phyloP scores from a whole-genome alignment of 495 filamentous ascomycete species.

The Penicillium paradoxum region DNA sequence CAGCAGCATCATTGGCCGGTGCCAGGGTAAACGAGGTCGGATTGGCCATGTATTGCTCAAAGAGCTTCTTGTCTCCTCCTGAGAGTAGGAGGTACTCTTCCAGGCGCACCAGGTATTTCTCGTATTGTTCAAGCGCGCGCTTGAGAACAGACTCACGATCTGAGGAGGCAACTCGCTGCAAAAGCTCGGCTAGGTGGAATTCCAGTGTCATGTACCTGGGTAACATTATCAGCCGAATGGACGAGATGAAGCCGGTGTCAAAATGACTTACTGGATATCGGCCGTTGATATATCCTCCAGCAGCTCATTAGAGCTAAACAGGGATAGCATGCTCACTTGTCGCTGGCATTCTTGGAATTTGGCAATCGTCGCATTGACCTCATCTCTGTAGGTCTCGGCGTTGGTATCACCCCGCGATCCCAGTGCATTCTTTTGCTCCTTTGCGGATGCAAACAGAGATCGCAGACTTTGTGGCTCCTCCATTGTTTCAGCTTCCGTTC shows the following conservation, averaged over 20 bases:
- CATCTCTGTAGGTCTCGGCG: constrained; percentile 58
- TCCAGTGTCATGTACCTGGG: constrained; percentile 63
- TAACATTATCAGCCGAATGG: constrained; percentile 13
- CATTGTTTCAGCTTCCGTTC: constrained; percentile 31
- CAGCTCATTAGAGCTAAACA: constrained; percentile 88
- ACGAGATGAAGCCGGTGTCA: constrained; percentile 24
- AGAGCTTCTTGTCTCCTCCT: constrained; percentile 61
- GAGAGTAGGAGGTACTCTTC: constrained; percentile 75
- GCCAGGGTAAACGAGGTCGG: constrained; percentile 65
- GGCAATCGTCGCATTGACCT: constrained; percentile 59
- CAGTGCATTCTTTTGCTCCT: constrained; percentile 45
- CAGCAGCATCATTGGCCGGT: constrained; percentile 62
- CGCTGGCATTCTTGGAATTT: constrained; percentile 68
- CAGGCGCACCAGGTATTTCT: constrained; percentile 67
- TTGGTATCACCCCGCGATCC: constrained; percentile 49
- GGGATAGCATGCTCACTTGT: constrained; percentile 61
- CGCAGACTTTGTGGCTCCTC: constrained; percentile 59
- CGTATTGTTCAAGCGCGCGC: constrained; percentile 61
- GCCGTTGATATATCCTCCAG: constrained; percentile 81
- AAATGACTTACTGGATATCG: constrained; percentile 64
- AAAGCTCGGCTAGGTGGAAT: constrained; percentile 64
- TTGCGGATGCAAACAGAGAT: constrained; percentile 52
- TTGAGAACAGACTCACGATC: constrained; percentile 62
- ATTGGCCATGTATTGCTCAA: constrained; percentile 62
- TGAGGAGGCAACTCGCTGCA: constrained; percentile 48